Base-by-base conservation (phyloP, 1,139 yeast genomes). In the Nakaseomyces kungkrabaensis region DNA sequence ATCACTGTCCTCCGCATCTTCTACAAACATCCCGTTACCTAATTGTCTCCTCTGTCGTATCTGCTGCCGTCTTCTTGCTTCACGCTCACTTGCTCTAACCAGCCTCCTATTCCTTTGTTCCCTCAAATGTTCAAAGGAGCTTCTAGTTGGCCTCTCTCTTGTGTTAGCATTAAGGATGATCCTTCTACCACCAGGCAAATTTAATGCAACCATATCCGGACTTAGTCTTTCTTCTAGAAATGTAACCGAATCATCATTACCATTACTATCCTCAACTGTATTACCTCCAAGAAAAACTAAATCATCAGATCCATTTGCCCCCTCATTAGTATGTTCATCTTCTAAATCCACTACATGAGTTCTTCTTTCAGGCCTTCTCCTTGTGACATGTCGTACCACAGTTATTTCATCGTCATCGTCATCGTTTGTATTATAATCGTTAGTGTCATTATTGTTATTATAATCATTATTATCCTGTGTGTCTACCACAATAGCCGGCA, bases 161-260 rank as follows among this genome's bases (percentile, higher is more conserved):
- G 55, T 52, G 6, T 55, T 48, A 2, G 63, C 59, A 38, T 51
- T 51, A 5, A 63, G 55, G 25, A 54, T 52, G 33, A 64, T 43
- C 3, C 56, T 54, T 33, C 56, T 56, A 26, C 65, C 64, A 26
- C 66, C 67, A 3, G 67, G 68, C 5, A 64, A 52, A 27, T 55
- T 58, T 31, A 64, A 47, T 2, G 56, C 51, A 11, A 59, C 55
- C 13, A 54, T 51, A 2, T 64, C 60, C 7, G 50, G 55, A 4
- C 53, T 48, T 6, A 56, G 57, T 32, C 61, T 56, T 50, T 64
- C 67, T 50, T 58, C 59, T 10, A 63, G 48, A 22, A 64, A 56
- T 36, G 56, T 51, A 10, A 64, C 29, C 8, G 60, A 65, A 48
- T 63, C 67, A n/a, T 50, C 52, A 47, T 53, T 43, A 44, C 37